Percentiles rank a stretch among this genome's conserved stretches.
Evolutionary conservation across 1,139 yeast genomes (phyloP).

Genomic region (Suhomyces bribrorum): DNA sequence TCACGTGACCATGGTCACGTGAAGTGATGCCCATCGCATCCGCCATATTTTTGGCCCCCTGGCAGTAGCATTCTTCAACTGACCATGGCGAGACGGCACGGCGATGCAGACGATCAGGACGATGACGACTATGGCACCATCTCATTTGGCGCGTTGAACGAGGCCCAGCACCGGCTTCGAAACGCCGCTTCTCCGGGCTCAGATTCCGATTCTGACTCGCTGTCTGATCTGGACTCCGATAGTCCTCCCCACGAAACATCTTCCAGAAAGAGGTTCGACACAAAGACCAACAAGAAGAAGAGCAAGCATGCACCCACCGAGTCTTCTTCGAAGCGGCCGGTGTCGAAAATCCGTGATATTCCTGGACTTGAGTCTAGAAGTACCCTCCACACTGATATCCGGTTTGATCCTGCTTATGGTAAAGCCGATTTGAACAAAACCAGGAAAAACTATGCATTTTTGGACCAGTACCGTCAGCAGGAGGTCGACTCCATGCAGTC

Average conservation of each 20-base stretch:
- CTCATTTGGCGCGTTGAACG: slow-evolving; percentile 20
- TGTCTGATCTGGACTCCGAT: slow-evolving; percentile 13
- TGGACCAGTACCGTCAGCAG: slow-evolving; percentile 78
- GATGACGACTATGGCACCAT: slow-evolving; percentile 37
- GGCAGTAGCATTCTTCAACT: too few species aligned
- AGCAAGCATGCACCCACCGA: slow-evolving; percentile 83
- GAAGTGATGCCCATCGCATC: slow-evolving; percentile 1
- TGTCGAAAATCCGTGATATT: slow-evolving; percentile 66
- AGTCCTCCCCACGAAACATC: slow-evolving; percentile 18
- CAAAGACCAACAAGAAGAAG: slow-evolving; percentile 26
- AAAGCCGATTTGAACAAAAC: slow-evolving; percentile 68
- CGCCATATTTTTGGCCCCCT: too few species aligned
- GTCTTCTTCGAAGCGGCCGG: slow-evolving; percentile 70
- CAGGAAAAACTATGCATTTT: slow-evolving; percentile 76
- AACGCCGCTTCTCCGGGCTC: slow-evolving; percentile 12
- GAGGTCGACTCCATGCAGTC: slow-evolving; percentile 66
- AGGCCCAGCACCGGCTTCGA: slow-evolving; percentile 44
- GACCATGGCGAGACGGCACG: not conserved
- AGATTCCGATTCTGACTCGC: slow-evolving; percentile 17
- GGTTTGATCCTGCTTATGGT: slow-evolving; percentile 90
- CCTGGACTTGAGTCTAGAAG: slow-evolving; percentile 56
- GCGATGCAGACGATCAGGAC: slow-evolving; percentile 22
- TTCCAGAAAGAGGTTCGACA: slow-evolving; percentile 7
- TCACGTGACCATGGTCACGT: not conserved
- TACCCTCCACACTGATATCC: slow-evolving; percentile 67